phyloP scores from a whole-genome alignment of 768 basidiomycete species.

The Trichaptum fuscoviolaceum region DNA sequence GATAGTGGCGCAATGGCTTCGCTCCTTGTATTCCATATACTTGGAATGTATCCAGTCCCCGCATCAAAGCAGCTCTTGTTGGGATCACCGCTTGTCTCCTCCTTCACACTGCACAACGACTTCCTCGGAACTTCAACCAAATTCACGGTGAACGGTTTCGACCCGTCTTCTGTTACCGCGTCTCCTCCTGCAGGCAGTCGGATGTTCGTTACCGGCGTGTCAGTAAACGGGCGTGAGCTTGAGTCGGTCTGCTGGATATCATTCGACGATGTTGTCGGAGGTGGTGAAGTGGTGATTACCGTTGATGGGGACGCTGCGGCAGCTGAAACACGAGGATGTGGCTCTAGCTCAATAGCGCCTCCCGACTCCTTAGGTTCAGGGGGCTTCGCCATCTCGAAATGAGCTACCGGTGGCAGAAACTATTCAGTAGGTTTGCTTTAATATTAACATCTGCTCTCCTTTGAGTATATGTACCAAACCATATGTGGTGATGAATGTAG shows the following conservation, averaged over 20 bases:
- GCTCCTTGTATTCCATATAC: conserved; percentile 43
- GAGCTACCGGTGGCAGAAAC: background rate
- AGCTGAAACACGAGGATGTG: conserved; percentile 35
- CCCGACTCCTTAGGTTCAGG: conserved; percentile 39
- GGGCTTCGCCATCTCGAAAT: conserved; percentile 23
- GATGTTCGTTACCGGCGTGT: conserved; percentile 40
- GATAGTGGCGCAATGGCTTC: conserved; percentile 51
- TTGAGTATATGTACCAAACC: no score
- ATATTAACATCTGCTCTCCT: no score
- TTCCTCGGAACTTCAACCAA: conserved; percentile 34
- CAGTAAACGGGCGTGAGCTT: conserved; percentile 33
- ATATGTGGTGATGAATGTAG: no score
- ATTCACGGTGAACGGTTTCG: conserved; percentile 39
- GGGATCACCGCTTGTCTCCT: conserved; percentile 42
- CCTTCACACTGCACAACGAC: conserved; percentile 36
- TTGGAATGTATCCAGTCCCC: conserved; percentile 46
- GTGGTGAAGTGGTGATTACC: conserved; percentile 39
- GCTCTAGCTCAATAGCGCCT: conserved; percentile 20
- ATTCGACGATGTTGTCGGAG: conserved; percentile 39
- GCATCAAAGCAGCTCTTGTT: conserved; percentile 42
- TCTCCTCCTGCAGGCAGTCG: conserved; percentile 35
- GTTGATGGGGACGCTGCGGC: conserved; percentile 35
- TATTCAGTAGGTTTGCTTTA: no score
- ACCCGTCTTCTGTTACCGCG: conserved; percentile 29
- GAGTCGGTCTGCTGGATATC: conserved; percentile 39